Evolutionary conservation across 805 yeast genomes (phyloP).

Genomic region (Kuraishia cidri): DNA sequence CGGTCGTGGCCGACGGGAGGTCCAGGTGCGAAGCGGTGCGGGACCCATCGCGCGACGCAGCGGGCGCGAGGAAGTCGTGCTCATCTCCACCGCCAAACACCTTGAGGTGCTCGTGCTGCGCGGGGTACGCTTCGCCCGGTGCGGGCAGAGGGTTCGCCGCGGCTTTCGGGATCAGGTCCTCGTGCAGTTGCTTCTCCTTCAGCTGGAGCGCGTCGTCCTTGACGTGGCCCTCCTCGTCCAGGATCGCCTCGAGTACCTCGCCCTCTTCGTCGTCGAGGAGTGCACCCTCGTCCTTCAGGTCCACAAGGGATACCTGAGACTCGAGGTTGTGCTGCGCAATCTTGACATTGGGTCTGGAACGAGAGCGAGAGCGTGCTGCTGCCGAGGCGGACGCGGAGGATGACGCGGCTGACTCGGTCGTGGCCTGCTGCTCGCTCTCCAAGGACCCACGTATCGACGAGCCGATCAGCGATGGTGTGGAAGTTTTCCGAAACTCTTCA

Average conservation of each 20-base stretch:
- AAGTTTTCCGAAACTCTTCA: constrained; percentile 38
- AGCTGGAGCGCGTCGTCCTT: constrained; percentile 34
- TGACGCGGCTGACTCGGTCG: neutral
- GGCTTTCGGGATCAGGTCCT: neutral
- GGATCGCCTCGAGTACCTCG: constrained; percentile 39
- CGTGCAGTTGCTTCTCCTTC: constrained; percentile 4
- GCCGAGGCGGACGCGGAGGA: constrained; percentile 1
- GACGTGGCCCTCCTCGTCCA: constrained; percentile 46
- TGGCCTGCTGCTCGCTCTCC: neutral
- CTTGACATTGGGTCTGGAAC: constrained; percentile 27
- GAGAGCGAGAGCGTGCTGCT: constrained; percentile 8
- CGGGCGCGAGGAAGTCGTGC: constrained; percentile 23
- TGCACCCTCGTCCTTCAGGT: constrained; percentile 37
- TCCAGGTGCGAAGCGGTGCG: neutral
- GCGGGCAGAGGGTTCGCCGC: neutral
- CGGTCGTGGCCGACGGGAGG: neutral
- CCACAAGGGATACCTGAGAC: constrained; percentile 18
- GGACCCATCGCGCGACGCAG: constrained; percentile 10
- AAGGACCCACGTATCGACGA: constrained; percentile 30
- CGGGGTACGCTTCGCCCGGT: constrained; percentile 3
- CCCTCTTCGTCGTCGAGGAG: constrained; percentile 50
- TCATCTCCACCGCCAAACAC: constrained; percentile 19
- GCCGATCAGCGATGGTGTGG: constrained; percentile 45
- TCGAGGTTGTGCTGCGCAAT: constrained; percentile 26
- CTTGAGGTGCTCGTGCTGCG: constrained; percentile 4